Evolutionary conservation across 306 rosid species (phyloP), one percentile per base, ranked within the genome.

Genomic region (Quercus bicolor): DNA sequence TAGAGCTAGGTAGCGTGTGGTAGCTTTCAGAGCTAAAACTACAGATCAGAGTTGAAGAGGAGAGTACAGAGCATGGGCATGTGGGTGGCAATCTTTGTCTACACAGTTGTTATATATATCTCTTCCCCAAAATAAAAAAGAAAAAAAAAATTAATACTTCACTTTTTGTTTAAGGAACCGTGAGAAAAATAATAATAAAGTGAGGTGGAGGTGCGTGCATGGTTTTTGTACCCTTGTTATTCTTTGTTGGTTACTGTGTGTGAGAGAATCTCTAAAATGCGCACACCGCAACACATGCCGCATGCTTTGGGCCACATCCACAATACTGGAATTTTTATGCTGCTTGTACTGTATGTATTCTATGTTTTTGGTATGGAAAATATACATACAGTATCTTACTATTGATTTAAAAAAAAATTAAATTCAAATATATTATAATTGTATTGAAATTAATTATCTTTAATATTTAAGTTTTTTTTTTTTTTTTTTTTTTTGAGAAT

Each of bases 161-260:
- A n/a, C 23, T 57, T 20, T 57, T 21, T 4, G 23, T 23, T 4
- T 14, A 68, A 40, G 45, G 45, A 40, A 40, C 3, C 45, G 45
- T 40, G 45, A 52, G 24, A 70, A 55, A 40, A 3, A 76, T 85
- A 70, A 87, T 81, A 62, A 59, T 79, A 71, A 79, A 74, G 83
- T 5, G 55, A 3, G 45, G 77, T 66, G 74, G 76, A 61, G 34
- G 55, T 31, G 65, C 75, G 83, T 24, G 78, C 65, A 21, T 43
- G 13, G 7, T 66, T 23, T 26, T 26, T 34, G 51, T 10, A 16
- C 15, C 65, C 33, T 55, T 74, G 66, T 81, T 72, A 73, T 68
- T 79, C 82, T 76, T 76, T 52, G 78, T 81, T 76, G 84, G 75
- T 48, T 23, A 75, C 60, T 24, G 86, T 66, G 81, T 31, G 86